Evolutionary conservation across 2,329 filamentous ascomycete genomes (phyloP).

Genomic region (Mollisiaceae sp.): DNA sequence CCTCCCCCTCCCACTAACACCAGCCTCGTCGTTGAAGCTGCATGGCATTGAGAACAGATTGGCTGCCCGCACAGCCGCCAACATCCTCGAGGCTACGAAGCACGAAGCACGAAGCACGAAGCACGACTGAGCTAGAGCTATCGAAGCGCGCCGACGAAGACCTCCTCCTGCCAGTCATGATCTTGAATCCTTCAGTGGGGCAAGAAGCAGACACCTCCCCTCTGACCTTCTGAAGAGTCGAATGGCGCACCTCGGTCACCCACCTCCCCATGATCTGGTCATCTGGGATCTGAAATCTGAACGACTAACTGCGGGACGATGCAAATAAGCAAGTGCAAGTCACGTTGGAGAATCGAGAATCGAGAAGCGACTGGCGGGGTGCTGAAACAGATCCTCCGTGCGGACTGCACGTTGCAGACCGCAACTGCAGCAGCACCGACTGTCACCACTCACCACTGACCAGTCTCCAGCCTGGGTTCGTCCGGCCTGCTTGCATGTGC

Average conservation of each 20-base stretch:
- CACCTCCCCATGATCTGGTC: not conserved
- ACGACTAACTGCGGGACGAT: not conserved
- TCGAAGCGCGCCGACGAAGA: slow-evolving; percentile 5
- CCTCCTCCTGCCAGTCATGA: not conserved
- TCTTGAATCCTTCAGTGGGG: not conserved
- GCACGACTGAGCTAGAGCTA: not conserved
- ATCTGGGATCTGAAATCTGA: not conserved
- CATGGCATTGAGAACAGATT: not conserved
- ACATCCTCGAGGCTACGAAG: not conserved
- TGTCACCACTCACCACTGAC: too few species aligned
- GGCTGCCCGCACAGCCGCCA: not conserved
- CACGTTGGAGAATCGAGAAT: slow-evolving; percentile 4
- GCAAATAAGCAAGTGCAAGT: slow-evolving; percentile 1
- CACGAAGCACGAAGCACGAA: too few species aligned
- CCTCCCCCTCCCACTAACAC: not conserved
- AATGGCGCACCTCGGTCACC: not conserved
- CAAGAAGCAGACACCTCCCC: not conserved
- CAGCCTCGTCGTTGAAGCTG: not conserved
- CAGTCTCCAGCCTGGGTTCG: not conserved
- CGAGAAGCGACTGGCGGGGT: not conserved
- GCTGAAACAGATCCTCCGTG: slow-evolving; percentile 3
- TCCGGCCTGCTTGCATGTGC: not conserved
- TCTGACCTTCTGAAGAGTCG: too few species aligned
- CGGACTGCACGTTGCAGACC: not conserved
- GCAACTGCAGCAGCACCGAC: not conserved